Conservation (phyloP, 75 land plant species). For the Larix kaempferi region DNA sequence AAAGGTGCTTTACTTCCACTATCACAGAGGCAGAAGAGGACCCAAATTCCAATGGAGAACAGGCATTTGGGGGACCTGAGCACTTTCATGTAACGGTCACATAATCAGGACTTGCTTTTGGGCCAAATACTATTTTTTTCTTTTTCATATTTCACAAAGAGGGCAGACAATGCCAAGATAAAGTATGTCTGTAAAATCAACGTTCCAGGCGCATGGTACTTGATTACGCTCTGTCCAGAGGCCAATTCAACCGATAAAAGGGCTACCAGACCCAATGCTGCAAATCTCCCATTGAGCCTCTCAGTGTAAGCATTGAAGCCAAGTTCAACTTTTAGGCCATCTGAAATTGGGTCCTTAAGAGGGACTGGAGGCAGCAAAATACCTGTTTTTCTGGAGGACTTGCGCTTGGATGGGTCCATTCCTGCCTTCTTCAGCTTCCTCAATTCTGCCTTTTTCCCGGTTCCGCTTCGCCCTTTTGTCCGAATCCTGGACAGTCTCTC, state of each 20-base stretch:
- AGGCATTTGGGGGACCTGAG: too few species aligned
- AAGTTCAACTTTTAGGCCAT: conserved; percentile 65
- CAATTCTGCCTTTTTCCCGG: conserved; percentile 82
- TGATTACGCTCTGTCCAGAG: conserved; percentile 61
- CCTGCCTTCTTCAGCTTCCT: conserved; percentile 45
- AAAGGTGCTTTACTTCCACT: too few species aligned
- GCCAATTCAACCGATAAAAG: conserved; percentile 77
- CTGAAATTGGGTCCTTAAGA: conserved; percentile 55
- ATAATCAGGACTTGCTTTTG: not conserved
- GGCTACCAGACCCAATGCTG: conserved; percentile 73
- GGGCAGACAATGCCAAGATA: conserved; percentile 57
- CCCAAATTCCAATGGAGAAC: too few species aligned
- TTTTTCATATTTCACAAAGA: conserved; percentile 77
- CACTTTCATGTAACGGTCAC: too few species aligned
- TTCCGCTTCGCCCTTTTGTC: conserved; percentile 48
- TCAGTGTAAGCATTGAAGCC: conserved; percentile 85
- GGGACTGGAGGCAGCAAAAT: conserved; percentile 77
- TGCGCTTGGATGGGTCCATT: conserved; percentile 8
- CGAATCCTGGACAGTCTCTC: conserved; percentile 53
- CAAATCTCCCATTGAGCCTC: conserved; percentile 67
- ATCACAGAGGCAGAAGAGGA: too few species aligned
- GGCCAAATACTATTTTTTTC: conserved; percentile 92
- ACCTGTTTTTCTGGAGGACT: conserved; percentile 13
- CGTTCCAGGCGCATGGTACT: conserved; percentile 57
- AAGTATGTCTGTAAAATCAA: conserved; percentile 66